Evolutionary conservation across 2,329 filamentous ascomycete genomes (phyloP).

Genomic region (Neofusicoccum laricinum): DNA sequence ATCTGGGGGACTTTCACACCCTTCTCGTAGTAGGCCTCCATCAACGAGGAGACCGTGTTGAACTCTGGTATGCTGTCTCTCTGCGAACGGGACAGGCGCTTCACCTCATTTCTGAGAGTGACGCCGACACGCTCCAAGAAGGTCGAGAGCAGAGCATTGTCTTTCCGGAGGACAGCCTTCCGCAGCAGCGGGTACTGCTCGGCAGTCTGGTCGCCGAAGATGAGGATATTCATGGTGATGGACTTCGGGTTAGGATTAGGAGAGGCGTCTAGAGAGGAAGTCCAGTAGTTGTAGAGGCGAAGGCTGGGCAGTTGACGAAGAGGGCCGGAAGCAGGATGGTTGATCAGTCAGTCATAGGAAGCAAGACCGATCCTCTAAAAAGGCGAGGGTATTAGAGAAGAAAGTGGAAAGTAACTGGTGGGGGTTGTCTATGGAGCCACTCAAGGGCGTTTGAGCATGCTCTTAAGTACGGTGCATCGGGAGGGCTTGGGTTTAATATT

Average conservation of each 20-base stretch:
- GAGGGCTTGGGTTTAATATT: constrained; percentile 35
- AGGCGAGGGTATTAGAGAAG: constrained; percentile 5
- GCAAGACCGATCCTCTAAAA: constrained; percentile 9
- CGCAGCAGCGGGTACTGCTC: constrained; percentile 63
- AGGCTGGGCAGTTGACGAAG: not conserved
- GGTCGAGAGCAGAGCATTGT: constrained; percentile 58
- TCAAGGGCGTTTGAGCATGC: constrained; percentile 13
- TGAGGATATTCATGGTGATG: constrained; percentile 49
- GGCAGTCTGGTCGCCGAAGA: constrained; percentile 70
- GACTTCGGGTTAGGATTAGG: constrained; percentile 14
- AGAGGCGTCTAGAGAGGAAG: not conserved
- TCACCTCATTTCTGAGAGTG: constrained; percentile 60
- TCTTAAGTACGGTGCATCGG: constrained; percentile 20
- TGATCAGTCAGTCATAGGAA: constrained; percentile 17
- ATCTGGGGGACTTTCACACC: constrained; percentile 58
- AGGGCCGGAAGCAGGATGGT: not conserved
- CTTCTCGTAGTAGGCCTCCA: constrained; percentile 62
- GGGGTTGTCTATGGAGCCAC: constrained; percentile 11
- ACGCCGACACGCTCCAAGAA: constrained; percentile 60
- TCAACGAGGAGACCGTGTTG: constrained; percentile 60
- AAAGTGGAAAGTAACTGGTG: constrained; percentile 1
- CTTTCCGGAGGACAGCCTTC: constrained; percentile 46
- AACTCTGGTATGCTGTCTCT: constrained; percentile 61
- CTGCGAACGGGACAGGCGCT: constrained; percentile 55
- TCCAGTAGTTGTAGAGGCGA: not conserved